Evolutionary conservation across 139 green algal species (phyloP).

Genomic region (Eudorina sp.): DNA sequence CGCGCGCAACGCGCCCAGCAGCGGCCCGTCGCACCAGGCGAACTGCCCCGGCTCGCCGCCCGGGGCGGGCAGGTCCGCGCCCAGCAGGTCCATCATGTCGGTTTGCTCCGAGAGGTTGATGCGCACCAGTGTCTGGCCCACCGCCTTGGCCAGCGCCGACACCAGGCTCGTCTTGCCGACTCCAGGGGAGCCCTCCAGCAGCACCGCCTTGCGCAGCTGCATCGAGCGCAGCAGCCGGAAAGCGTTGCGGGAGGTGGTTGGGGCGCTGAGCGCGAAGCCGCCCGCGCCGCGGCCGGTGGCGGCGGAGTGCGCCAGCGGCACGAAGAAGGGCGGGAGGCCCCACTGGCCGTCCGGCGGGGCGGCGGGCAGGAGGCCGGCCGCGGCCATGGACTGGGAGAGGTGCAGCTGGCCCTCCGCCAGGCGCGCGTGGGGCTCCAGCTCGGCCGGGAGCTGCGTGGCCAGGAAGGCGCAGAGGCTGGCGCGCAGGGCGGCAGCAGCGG

Average conservation of each 20-base stretch:
- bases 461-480: slow-evolving; percentile 70
- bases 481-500: slow-evolving; percentile 62
- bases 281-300: slow-evolving; percentile 22
- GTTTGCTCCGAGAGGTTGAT: slow-evolving; percentile 99
- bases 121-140: slow-evolving; percentile 80
- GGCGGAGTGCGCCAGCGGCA: slow-evolving; percentile 48
- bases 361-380: slow-evolving; percentile 13
- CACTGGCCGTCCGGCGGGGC: slow-evolving; percentile 58
- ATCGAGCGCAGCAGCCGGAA: slow-evolving; percentile 93
- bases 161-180: slow-evolving; percentile 98
- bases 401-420: slow-evolving; percentile 58
- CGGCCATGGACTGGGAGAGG: background rate
- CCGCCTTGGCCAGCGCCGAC: slow-evolving; percentile 81
- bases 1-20: slow-evolving; percentile 90
- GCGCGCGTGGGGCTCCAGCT: slow-evolving; percentile 36
- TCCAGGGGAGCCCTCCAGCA: slow-evolving; percentile 96
- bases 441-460: slow-evolving; percentile 67
- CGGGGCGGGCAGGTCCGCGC: slow-evolving; percentile 92
- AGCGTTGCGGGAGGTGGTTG: slow-evolving; percentile 91
- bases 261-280: slow-evolving; percentile 88
- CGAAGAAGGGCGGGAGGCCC: slow-evolving; percentile 88
- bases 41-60: slow-evolving; percentile 91
- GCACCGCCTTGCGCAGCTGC: slow-evolving; percentile 86
- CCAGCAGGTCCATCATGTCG: slow-evolving; percentile 99
- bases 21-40: slow-evolving; percentile 93